Evolutionary conservation across 2,329 filamentous ascomycete species (phyloP), one percentile per base, ranked within the genome.

Genomic region (Xylaria multiplex): DNA sequence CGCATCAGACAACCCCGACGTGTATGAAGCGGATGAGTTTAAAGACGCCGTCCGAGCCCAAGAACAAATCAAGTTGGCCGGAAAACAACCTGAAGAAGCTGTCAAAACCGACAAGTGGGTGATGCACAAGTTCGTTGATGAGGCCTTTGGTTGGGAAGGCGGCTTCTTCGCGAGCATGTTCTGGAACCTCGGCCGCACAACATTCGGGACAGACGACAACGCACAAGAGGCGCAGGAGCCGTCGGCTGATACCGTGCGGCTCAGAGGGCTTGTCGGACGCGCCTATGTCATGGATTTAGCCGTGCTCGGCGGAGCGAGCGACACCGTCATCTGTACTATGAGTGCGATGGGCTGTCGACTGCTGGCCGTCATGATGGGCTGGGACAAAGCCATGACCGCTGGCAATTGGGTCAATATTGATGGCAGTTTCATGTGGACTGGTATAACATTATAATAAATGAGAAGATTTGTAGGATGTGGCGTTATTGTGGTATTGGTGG

Each of bases 81-180:
- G 87, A 57, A 92, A 91, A 75, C 77, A 81, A 32, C 79, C 80
- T 24, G 77, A 81, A 42, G 73, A 81, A 72, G 77, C 78, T 69
- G 79, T 75, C 64, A 78, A 77, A 49, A 76, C 78, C 2, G 79
- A 87, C 66, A 79, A 79, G 27, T 79, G 80, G 11, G 81, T 85
- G 6, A 87, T 91, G 75, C 84, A 85, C 70, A 87, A 86, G 71
- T 92, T 91, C 76, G 85, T 91, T 42, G 91, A 93, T 65, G 90
- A 93, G 75, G 86, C 89, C 1, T 89, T 92, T 46, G 93, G 93
- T 35, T 96, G 93, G 93, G 93, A 96, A 77, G 93, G 93, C 19
- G 93, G 93, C 1, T 97, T 96, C 82, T 96, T 91, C 79, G 85
- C 86, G 14, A 86, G 88, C 72, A 90, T 96, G 79, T 96, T 96